Base-by-base conservation (phyloP, 495 filamentous ascomycete species). In the Penicillium soppii region DNA sequence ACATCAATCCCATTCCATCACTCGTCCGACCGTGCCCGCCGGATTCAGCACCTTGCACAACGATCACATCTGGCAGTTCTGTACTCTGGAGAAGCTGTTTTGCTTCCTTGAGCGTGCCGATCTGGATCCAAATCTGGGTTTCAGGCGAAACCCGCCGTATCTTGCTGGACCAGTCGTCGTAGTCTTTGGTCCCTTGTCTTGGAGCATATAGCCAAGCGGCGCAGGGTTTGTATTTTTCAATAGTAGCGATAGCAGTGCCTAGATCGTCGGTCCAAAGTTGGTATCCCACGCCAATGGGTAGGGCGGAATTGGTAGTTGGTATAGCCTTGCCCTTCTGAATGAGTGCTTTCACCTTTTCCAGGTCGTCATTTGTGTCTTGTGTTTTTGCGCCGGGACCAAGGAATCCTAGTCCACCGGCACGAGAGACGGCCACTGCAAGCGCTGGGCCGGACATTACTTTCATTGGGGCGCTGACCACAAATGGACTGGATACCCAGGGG, bases 141-240 rank as follows among this genome's bases (percentile, higher is more conserved):
- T 67, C 39, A 13, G 66, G 65, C 0, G 71, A 76, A 4, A 59
- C 77, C 9, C 56, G 57, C 8, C 81, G 74, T 19, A 87, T 74
- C 6, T 57, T 47, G 4, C 56, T 50, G 0, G 82, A 72, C 87
- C 87, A 91, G 0, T 50, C 40, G 5, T 77, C 67, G 3, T 86
- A 66, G 8, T 86, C 76, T 0, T 57, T 25, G 12, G 72, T 63
- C 0, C 73, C 67, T 3, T 70, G 40, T 5, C 46, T 53, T 1
- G 87, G 82, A 0, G 87, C 86, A 52, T 83, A 91, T 7, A 92
- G 68, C 89, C 89, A 92, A 10, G 74, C 78, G 1, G 87, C 89
- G 17, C 75, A 77, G 0, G 89, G 89, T 8, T 68, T 73, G 58
- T 74, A 74, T 12, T 68, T 61, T 25, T 63, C 45, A 10, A 86